Evolutionary conservation across 306 rosid species (phyloP).

Genomic region (Bauhinia variegata): DNA sequence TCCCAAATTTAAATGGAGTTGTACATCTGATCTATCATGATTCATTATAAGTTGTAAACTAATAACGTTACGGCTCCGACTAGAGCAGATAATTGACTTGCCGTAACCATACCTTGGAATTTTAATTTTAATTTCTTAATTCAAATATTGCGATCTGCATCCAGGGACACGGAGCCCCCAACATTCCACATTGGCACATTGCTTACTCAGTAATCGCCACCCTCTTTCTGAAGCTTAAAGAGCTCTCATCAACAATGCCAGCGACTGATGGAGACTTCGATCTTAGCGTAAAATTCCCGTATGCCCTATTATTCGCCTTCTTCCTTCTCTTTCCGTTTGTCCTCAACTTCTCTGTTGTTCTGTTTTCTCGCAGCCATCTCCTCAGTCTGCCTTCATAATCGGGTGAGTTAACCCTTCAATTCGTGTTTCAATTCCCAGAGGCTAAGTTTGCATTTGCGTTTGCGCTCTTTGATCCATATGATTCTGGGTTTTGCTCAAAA

Average conservation of each 20-base stretch:
- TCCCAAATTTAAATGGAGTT: slow-evolving; percentile 5
- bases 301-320: slow-evolving; percentile 21
- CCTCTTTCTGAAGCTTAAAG: slow-evolving; percentile 4
- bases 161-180: background rate
- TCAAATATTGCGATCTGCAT: slow-evolving; percentile 53
- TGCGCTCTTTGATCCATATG: slow-evolving; percentile 25
- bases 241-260: slow-evolving; percentile 58
- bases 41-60: background rate
- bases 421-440: background rate
- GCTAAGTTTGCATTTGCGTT: background rate
- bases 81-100: background rate
- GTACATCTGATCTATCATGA: too few relatives aligned
- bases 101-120: background rate
- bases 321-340: slow-evolving; percentile 2
- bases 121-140: slow-evolving; percentile 11
- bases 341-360: slow-evolving; percentile 1
- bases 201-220: too few relatives aligned
- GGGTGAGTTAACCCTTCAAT: slow-evolving; percentile 59
- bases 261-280: slow-evolving; percentile 71
- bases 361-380: slow-evolving; percentile 53
- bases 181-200: background rate
- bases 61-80: background rate
- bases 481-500: slow-evolving; percentile 27
- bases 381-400: slow-evolving; percentile 58
- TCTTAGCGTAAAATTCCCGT: slow-evolving; percentile 62